These are phyloP conservation scores for Collybiopsis luxurians DNA, from an alignment of 768 basidiomycete species.

Conservation along the genomic window DNA sequence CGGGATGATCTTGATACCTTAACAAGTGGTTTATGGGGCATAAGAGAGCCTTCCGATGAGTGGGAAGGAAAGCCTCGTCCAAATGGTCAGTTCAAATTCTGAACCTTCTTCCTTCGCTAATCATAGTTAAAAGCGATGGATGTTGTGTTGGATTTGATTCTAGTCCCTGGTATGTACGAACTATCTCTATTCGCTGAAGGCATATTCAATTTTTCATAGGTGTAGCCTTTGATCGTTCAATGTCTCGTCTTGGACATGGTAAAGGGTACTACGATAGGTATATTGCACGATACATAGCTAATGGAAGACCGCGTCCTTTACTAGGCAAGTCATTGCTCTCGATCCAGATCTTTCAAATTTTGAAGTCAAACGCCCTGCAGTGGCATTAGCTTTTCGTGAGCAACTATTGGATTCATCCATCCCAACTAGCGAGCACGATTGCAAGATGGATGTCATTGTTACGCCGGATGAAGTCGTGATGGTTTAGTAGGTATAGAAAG, in stretches of 20 bases:
- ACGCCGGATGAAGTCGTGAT: conserved; percentile 35
- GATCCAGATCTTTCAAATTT: background rate
- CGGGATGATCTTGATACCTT: conserved; percentile 56
- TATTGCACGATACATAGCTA: conserved; percentile 50
- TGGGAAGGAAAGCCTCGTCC: conserved; percentile 43
- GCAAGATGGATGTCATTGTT: conserved; percentile 61
- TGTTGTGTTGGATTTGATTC: conserved; percentile 53
- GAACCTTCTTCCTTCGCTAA: background rate
- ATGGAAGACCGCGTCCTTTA: conserved; percentile 45
- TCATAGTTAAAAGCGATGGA: conserved; percentile 31
- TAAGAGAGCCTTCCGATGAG: conserved; percentile 57
- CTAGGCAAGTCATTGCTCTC: conserved; percentile 44
- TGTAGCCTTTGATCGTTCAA: conserved; percentile 68
- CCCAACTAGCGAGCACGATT: conserved; percentile 56
- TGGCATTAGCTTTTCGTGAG: conserved; percentile 63
- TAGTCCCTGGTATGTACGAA: conserved; percentile 56
- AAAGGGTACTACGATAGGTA: conserved; percentile 85
- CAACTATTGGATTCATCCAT: conserved; percentile 54
- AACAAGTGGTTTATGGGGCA: conserved; percentile 69
- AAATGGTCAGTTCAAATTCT: conserved; percentile 42
- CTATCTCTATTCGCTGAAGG: background rate
- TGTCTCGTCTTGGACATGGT: conserved; percentile 75
- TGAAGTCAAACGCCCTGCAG: conserved; percentile 32
- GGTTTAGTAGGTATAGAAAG: background rate
- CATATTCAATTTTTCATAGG: conserved; percentile 33